phyloP scores from a whole-genome alignment of 1,284 basidiomycete species.

The Cryptococcus floricola region DNA sequence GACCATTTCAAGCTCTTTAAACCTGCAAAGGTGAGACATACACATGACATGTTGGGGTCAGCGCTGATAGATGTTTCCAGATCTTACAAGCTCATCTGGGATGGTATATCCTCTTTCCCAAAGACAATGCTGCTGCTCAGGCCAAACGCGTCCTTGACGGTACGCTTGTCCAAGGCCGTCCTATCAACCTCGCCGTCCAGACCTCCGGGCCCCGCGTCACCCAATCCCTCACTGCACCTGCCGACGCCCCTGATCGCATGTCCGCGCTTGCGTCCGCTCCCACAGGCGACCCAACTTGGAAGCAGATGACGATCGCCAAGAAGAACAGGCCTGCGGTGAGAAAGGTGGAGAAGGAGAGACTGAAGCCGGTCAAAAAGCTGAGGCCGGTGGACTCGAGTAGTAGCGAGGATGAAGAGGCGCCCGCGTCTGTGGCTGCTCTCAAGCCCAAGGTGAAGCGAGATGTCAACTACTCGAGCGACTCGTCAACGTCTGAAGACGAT shows the following conservation, averaged over 20 bases:
- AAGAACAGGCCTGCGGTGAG: constrained; percentile 20
- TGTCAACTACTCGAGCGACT: neutral
- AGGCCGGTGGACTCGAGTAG: neutral
- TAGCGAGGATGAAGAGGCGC: neutral
- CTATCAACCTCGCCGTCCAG: constrained; percentile 28
- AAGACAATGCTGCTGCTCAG: constrained; percentile 26
- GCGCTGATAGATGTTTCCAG: constrained; percentile 5
- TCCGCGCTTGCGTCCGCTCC: neutral
- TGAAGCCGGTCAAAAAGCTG: neutral
- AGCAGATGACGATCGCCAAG: constrained; percentile 39
- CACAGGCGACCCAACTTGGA: constrained; percentile 27
- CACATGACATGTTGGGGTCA: neutral
- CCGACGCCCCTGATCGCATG: neutral
- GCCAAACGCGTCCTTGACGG: constrained; percentile 35
- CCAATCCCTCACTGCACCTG: neutral
- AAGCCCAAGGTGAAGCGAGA: no score
- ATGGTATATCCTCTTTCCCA: constrained; percentile 44
- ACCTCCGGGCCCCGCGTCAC: constrained; percentile 5
- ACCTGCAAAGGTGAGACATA: constrained; percentile 29
- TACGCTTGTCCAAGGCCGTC: constrained; percentile 32
- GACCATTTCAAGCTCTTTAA: constrained; percentile 46
- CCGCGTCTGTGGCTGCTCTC: neutral
- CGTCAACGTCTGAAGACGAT: constrained; percentile 10
- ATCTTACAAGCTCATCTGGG: constrained; percentile 33
- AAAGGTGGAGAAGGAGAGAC: neutral